Evolutionary conservation across 352 stramenopile species (phyloP), one percentile per base, ranked within the genome.

Genomic region (Pythium grandisporangium): DNA sequence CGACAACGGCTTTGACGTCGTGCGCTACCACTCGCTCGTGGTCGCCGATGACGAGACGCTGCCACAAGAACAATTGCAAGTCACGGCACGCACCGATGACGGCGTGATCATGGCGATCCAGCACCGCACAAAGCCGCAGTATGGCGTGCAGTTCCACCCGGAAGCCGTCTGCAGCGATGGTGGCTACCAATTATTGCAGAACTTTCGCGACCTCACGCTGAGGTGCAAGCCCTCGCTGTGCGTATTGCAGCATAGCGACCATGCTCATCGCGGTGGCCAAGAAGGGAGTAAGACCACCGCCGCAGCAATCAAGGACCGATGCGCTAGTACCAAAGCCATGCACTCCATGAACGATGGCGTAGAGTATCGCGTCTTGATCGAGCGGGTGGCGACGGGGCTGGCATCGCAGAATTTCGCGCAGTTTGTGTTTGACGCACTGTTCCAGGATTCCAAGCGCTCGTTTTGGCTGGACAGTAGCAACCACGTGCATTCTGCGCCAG

Each of bases 131-230:
- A 80, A 84, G 66, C 84, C 71, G 34, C 90, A 97, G 52, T 98
- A 90, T 57, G 94, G 94, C 37, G 89, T 98, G 24, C 95, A 99
- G 62, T 99, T 99, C 69, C 95, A 99, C 55, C 95, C 95, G 1
- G 95, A 99, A 62, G 93, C 80, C 5, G 92, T 99, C 38, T 96
- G 93, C 51, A 97, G 56, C 29, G 50, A 64, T 29, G 83, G 76
- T 42, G 88, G 88, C 3, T 84, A 83, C 45, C 70, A 92, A 43
- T 55, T 97, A 21, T 72, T 97, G 22, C 67, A 85, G 36, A 97
- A 97, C 57, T 97, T 97, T 50, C 58, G 66, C 6, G 72, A 90
- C 50, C 30, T 89, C 10, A 89, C 79, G 21, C 42, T 77, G 4
- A 22, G 33, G 1, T 46, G 66, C 26, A 37, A 50, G 3, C 5